Base-by-base conservation (phyloP, 2,329 filamentous ascomycete genomes). In the Fusarium cyanostomum region DNA sequence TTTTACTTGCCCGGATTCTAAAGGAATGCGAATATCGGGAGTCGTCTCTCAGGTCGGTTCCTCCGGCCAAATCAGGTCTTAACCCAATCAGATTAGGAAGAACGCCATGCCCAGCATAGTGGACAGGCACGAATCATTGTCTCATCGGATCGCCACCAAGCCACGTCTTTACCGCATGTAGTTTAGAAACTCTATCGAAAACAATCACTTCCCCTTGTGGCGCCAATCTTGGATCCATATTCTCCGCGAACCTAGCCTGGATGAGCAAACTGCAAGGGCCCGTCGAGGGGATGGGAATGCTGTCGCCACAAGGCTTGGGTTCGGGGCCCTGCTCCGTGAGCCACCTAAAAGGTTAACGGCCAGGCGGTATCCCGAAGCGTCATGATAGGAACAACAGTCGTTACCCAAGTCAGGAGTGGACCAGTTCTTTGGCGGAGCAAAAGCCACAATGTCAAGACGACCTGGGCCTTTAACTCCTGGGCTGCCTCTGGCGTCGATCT, bases 51-150 rank as follows among this genome's bases (percentile, higher is more conserved):
- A 4, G 21, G 21, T 4, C 3, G 5, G 13, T 35, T 21, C 12
- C 33, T 41, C 31, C 30, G 28, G 12, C 11, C n/a, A n/a, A 12
- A 15, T 21, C 9, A 55, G 44, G 35, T 46, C 48, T 27, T 3
- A 0, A 8, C 18, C 26, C 10, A 34, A 49, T 45, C 62, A 45
- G 43, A 66, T 51, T 3, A 12, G 26, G 38, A 33, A 34, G 31
- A 5, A n/a, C 21, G 28, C 33, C n/a, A 33, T 58, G 12, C 48
- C 34, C 15, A 10, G 49, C 33, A 30, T 31, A 31, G 39, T n/a
- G 39, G 26, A 44, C 43, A 60, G 34, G 49, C 49, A 66, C 62
- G 57, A 63, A 41, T 51, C 18, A 50, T 45, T 64, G 35, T 66
- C 43, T 34, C 53, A 49, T 49, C 48, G 38, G n/a, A 48, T 62